Evolutionary conservation across 352 stramenopile species (phyloP).

Genomic region (Phytophthora fragariaefolia): DNA sequence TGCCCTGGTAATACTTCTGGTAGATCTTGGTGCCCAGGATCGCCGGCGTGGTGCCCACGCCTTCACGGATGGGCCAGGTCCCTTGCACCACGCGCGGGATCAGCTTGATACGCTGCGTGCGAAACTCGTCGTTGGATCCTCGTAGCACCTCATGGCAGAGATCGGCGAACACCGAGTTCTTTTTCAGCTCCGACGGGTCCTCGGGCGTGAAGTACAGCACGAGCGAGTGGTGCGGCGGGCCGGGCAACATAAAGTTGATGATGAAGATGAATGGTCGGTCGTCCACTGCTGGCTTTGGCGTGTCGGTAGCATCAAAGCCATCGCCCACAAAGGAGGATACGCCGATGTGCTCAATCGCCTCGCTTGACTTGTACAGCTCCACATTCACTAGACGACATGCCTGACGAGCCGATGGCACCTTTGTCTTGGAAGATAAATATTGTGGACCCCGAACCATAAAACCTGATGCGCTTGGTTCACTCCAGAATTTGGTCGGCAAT

Average conservation of each 20-base stretch:
- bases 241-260: conserved; percentile 86
- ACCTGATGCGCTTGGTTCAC: conserved; percentile 65
- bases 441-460: conserved; percentile 74
- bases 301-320: conserved; percentile 35
- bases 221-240: conserved; percentile 67
- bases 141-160: conserved; percentile 73
- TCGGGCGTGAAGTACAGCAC: conserved; percentile 85
- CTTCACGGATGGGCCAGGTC: conserved; percentile 88
- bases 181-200: conserved; percentile 59
- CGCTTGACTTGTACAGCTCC: conserved; percentile 64
- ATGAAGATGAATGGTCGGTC: conserved; percentile 70
- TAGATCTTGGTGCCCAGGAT: conserved; percentile 92
- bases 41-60: conserved; percentile 88
- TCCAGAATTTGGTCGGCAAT: conserved; percentile 82
- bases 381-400: conserved; percentile 71
- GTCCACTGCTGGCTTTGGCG: conserved; percentile 13
- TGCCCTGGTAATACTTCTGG: conserved; percentile 75
- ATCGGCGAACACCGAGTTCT: conserved; percentile 75
- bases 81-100: conserved; percentile 91
- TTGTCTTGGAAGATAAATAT: conserved; percentile 69
- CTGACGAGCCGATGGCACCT: conserved; percentile 66
- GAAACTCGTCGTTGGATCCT: conserved; percentile 65
- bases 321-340: conserved; percentile 69
- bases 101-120: conserved; percentile 88
- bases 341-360: conserved; percentile 68